A percentile compares a stretch with the other conserved stretches of the same genome.
phyloP scores from a whole-genome alignment of 2,329 filamentous ascomycete genomes.

The Epichloe gansuensis region DNA sequence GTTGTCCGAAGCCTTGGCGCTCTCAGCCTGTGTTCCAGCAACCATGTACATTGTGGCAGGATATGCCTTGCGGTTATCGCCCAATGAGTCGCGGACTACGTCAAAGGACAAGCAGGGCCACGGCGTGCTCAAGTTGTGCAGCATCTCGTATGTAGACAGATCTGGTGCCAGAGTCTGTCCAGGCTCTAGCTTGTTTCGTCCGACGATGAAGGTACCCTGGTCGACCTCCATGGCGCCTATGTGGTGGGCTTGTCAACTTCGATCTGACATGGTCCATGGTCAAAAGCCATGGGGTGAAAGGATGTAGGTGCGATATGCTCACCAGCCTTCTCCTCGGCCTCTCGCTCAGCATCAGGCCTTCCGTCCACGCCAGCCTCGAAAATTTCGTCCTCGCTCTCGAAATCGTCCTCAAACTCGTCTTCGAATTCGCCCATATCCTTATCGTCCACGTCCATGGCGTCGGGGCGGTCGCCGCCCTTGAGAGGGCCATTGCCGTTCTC shows the following conservation, averaged over 20 bases:
- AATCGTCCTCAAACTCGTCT: conserved; percentile 89
- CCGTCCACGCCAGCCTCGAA: conserved; percentile 91
- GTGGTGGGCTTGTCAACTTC: neutral
- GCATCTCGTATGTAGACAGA: conserved; percentile 91
- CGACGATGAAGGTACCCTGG: conserved; percentile 90
- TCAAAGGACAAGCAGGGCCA: conserved; percentile 98
- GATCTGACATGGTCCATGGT: neutral
- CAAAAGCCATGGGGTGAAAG: neutral
- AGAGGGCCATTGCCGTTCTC: conserved; percentile 36
- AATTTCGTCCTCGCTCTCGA: conserved; percentile 81
- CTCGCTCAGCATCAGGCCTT: conserved; percentile 79
- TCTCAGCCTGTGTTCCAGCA: conserved; percentile 84
- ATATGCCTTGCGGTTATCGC: conserved; percentile 83
- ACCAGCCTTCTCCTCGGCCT: conserved; percentile 73
- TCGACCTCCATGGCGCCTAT: conserved; percentile 73
- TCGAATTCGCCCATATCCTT: conserved; percentile 73
- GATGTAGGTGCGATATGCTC: conserved; percentile 1
- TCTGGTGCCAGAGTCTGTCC: conserved; percentile 88
- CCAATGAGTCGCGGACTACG: conserved; percentile 73
- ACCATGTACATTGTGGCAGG: conserved; percentile 93
- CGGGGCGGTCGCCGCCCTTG: conserved; percentile 49
- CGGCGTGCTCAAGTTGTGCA: conserved; percentile 83
- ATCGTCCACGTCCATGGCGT: conserved; percentile 54
- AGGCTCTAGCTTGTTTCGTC: conserved; percentile 78
- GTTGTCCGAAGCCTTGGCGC: conserved; percentile 66